These are phyloP conservation scores for Cystobasidium pallidum DNA, from an alignment of 1,284 basidiomycete genomes.

Conservation along the genomic window DNA sequence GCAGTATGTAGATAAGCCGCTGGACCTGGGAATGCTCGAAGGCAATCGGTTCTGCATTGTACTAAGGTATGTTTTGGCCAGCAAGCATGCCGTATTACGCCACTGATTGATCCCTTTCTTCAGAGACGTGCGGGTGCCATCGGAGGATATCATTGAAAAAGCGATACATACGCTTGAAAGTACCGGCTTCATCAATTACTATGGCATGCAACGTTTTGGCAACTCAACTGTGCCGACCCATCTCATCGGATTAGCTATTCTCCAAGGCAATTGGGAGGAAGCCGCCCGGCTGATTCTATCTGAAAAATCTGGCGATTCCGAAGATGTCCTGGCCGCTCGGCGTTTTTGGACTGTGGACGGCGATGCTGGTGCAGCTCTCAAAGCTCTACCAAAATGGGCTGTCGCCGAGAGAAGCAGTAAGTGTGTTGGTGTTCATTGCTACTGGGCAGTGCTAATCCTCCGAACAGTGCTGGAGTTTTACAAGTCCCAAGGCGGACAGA, in stretches of 20 bases:
- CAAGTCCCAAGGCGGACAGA: constrained; percentile 75
- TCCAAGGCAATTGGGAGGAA: constrained; percentile 84
- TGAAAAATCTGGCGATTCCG: constrained; percentile 82
- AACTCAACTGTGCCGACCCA: constrained; percentile 96
- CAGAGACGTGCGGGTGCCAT: constrained; percentile 80
- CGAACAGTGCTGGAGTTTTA: constrained; percentile 74
- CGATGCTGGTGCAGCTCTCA: constrained; percentile 74
- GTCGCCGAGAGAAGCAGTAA: constrained; percentile 81
- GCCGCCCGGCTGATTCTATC: constrained; percentile 82
- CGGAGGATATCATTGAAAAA: constrained; percentile 69
- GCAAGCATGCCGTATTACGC: background rate
- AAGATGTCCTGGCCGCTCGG: constrained; percentile 76
- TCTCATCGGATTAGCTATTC: constrained; percentile 83
- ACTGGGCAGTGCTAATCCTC: background rate
- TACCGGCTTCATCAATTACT: constrained; percentile 96
- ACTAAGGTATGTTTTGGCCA: constrained; percentile 66
- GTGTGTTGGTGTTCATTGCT: background rate
- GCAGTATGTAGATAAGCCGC: constrained; percentile 73
- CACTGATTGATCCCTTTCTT: constrained; percentile 10
- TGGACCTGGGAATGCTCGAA: constrained; percentile 92
- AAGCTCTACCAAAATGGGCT: constrained; percentile 80
- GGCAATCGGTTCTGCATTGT: constrained; percentile 96
- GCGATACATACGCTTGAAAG: constrained; percentile 79
- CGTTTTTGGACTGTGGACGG: constrained; percentile 77
- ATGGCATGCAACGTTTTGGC: constrained; percentile 98